Base-by-base conservation (phyloP, 306 rosid genomes). In the Cicer arietinum region DNA sequence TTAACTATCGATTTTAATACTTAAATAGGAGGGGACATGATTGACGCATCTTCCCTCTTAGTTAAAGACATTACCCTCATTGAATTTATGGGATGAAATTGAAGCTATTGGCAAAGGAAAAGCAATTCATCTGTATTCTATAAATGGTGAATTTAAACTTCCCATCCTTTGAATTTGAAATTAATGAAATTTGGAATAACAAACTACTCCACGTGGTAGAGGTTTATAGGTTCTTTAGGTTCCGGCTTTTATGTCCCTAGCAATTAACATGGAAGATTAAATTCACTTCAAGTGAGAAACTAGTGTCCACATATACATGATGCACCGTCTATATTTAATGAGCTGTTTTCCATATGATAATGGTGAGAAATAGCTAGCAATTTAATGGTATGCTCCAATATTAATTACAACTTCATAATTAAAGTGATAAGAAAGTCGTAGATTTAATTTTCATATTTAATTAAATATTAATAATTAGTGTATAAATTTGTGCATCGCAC, bases 141-240 rank as follows among this genome's bases (percentile, higher is more conserved):
- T n/a, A 80, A 76, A 48, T 30, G 50, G 45, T 67, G 57, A 39
- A 20, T 7, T 41, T 60, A 78, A 67, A 48, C 46, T 30, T 72
- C 51, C 68, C 12, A 73, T 9, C 69, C 67, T 47, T 47, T 65
- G 17, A 83, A 70, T 62, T 47, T 47, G 40, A 45, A 58, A 20
- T 46, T 11, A 76, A 76, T 70, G 76, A 67, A 60, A 52, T 79
- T 66, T 79, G 79, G 79, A 37, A 76, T 41, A 76, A 70, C 79
- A 71, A 67, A 67, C 14, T 43, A 83, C 12, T 35, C 76, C 77
- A 76, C 61, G 80, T 71, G 84, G 72, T 64, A 18, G 71, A 30
- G 67, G 75, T 76, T 42, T 58, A 71, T 76, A 70, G 79, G 64
- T 7, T 67, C 59, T 39, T 16, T 75, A 81, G 82, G 82, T 74